Conservation (phyloP, 2,329 filamentous ascomycete species). For the Beauveria asiatica region DNA sequence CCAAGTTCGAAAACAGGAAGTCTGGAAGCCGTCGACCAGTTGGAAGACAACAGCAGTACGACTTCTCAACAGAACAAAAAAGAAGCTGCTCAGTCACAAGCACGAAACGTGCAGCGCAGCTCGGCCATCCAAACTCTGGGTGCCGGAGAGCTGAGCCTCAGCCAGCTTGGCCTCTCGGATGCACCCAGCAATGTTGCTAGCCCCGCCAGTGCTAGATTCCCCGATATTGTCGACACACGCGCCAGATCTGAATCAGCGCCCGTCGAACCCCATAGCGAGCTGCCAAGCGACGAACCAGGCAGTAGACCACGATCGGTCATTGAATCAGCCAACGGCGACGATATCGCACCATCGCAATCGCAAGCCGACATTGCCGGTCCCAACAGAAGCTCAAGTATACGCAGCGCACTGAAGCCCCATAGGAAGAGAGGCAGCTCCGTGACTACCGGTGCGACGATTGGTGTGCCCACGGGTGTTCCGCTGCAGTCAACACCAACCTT, state of each 20-base stretch:
- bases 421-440: slow-evolving; percentile 79
- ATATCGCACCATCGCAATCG: slow-evolving; percentile 45
- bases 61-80: slow-evolving; percentile 21
- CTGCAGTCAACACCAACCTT: slow-evolving; percentile 53
- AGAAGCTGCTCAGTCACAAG: neutral
- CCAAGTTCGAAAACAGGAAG: slow-evolving; percentile 18
- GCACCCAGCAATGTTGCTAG: slow-evolving; percentile 44
- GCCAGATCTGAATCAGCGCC: slow-evolving; percentile 52
- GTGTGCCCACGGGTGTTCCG: slow-evolving; percentile 53
- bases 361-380: slow-evolving; percentile 53
- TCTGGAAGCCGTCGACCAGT: slow-evolving; percentile 17
- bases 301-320: slow-evolving; percentile 42
- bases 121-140: slow-evolving; percentile 83
- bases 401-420: slow-evolving; percentile 51
- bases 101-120: slow-evolving; percentile 45
- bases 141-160: slow-evolving; percentile 78
- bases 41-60: slow-evolving; percentile 15
- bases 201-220: slow-evolving; percentile 47
- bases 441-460: slow-evolving; percentile 57
- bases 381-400: slow-evolving; percentile 58
- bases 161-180: slow-evolving; percentile 73
- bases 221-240: slow-evolving; percentile 39
- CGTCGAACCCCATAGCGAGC: slow-evolving; percentile 30
- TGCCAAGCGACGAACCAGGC: slow-evolving; percentile 25
- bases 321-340: slow-evolving; percentile 44